Percentiles rank a stretch among this genome's conserved stretches.
Conservation (phyloP, 2,329 filamentous ascomycete genomes). For the Hymenoscyphus scutula region DNA sequence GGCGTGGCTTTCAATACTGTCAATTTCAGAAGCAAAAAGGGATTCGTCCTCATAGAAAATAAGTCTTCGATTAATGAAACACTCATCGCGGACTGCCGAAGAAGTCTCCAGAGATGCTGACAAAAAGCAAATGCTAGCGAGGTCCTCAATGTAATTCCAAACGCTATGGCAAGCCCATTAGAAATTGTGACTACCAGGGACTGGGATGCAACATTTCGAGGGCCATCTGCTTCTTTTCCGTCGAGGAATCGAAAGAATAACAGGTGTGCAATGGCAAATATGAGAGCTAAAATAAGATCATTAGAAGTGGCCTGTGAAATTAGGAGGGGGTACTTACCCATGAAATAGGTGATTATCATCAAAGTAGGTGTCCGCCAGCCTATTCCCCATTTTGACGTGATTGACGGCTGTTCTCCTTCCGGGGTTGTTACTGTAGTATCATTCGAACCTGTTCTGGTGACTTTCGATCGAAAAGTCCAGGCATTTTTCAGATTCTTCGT, state of each 20-base stretch:
- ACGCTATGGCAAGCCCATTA: constrained; percentile 27
- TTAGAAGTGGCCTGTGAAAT: neutral
- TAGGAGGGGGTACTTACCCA: constrained; percentile 17
- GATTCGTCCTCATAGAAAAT: constrained; percentile 24
- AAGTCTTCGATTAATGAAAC: constrained; percentile 29
- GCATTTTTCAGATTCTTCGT: neutral
- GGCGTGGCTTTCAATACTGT: constrained; percentile 22
- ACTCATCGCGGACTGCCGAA: constrained; percentile 25
- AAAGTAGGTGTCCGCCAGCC: constrained; percentile 28
- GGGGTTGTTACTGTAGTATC: neutral
- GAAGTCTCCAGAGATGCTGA: constrained; percentile 27
- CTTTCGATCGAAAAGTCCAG: neutral
- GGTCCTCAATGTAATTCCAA: constrained; percentile 21
- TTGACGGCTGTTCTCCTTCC: neutral
- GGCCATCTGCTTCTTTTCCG: constrained; percentile 25
- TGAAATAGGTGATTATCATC: constrained; percentile 21
- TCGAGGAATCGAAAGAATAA: constrained; percentile 26
- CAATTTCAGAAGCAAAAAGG: constrained; percentile 16
- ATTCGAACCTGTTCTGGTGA: neutral
- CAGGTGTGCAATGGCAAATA: constrained; percentile 22
- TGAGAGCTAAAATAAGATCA: constrained; percentile 14
- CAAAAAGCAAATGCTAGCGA: constrained; percentile 22
- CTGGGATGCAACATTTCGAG: constrained; percentile 23
- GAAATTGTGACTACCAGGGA: constrained; percentile 26
- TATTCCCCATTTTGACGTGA: constrained; percentile 20